These are phyloP conservation scores for Mycosphaerella arachidis DNA, from an alignment of 2,329 filamentous ascomycete species.

Conservation along the genomic window DNA sequence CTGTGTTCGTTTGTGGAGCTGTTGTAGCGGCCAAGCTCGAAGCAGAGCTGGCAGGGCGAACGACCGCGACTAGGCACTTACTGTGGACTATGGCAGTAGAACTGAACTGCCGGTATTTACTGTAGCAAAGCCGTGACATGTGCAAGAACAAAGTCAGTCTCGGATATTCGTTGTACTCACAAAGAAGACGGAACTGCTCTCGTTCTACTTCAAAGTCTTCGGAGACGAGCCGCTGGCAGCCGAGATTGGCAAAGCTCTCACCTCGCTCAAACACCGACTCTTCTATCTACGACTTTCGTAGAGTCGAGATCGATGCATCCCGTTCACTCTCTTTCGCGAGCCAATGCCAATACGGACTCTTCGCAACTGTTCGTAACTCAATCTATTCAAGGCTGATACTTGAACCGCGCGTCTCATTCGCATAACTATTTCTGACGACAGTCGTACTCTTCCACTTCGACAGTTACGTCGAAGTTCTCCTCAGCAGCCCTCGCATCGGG, in stretches of 20 bases:
- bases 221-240: neutral
- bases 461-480: neutral
- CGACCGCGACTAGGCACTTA: neutral
- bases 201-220: no score
- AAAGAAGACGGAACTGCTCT: neutral
- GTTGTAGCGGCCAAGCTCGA: neutral
- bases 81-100: neutral
- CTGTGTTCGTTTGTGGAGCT: neutral
- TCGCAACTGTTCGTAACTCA: neutral
- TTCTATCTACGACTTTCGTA: neutral
- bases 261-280: neutral
- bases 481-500: neutral
- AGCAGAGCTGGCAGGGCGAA: neutral
- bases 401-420: neutral
- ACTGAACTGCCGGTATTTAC: neutral
- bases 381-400: conserved; percentile 2
- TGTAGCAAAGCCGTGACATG: neutral
- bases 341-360: neutral
- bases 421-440: neutral
- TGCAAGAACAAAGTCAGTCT: neutral
- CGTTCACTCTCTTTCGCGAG: neutral
- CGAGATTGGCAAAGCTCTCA: neutral
- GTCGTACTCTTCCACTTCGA: neutral
- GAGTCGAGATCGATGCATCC: neutral
- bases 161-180: neutral